Percentiles rank a stretch among this genome's conserved stretches.
These are phyloP conservation scores for Arthrobotrys sinensis DNA, from an alignment of 2,329 filamentous ascomycete species.

Conservation along the genomic window DNA sequence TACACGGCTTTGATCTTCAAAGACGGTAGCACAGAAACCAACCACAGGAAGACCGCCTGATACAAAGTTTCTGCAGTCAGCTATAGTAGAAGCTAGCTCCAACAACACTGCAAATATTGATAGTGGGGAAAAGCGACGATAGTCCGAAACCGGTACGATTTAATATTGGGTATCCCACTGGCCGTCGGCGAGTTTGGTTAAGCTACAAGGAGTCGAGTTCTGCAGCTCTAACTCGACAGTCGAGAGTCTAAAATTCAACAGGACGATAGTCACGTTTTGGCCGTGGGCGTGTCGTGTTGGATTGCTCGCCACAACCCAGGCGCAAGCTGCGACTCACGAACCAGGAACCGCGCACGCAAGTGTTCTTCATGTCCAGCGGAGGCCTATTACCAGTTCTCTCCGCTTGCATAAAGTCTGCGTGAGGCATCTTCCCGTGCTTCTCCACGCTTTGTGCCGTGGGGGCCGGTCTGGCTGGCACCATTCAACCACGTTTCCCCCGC, in stretches of 20 bases:
- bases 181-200: conserved; percentile 25
- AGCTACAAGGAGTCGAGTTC: conserved; percentile 19
- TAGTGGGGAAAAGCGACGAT: conserved; percentile 22
- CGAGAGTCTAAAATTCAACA: conserved; percentile 11
- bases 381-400: conserved; percentile 26
- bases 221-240: conserved; percentile 19
- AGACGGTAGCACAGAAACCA: conserved; percentile 30
- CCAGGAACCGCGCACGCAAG: conserved; percentile 53
- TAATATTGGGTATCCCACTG: conserved; percentile 21
- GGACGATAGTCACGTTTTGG: conserved; percentile 52
- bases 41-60: conserved; percentile 17
- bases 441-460: conserved; percentile 56
- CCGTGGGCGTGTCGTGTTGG: conserved; percentile 40
- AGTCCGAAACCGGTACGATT: conserved; percentile 15
- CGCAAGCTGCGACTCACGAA: conserved; percentile 48
- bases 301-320: conserved; percentile 21
- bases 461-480: conserved; percentile 50
- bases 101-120: conserved; percentile 10
- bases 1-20: conserved; percentile 33
- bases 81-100: conserved; percentile 6
- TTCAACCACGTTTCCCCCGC: conserved; percentile 60
- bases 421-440: conserved; percentile 39
- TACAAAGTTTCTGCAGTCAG: conserved; percentile 36
- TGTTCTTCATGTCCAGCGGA: conserved; percentile 32
- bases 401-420: conserved; percentile 50